phyloP scores from a whole-genome alignment of 2,329 filamentous ascomycete species.

The Diaporthe humulicola region DNA sequence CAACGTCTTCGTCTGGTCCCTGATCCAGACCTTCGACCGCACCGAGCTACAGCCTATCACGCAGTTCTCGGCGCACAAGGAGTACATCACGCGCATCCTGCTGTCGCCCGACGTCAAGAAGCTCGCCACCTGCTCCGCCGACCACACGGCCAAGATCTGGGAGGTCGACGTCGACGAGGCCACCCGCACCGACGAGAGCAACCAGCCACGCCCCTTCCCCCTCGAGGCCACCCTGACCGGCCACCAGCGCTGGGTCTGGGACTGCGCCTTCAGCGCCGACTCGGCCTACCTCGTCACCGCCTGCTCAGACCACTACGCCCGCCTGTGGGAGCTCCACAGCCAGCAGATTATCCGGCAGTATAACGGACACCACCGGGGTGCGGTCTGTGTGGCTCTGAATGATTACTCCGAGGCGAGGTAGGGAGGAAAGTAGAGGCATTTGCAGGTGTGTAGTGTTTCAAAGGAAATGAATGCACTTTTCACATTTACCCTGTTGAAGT shows the following conservation, averaged over 20 bases:
- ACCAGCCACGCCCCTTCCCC: conserved; percentile 72
- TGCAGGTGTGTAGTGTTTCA: conserved; percentile 16
- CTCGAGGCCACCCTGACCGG: conserved; percentile 89
- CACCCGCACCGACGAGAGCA: conserved; percentile 50
- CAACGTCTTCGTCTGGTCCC: conserved; percentile 97
- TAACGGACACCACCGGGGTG: conserved; percentile 92
- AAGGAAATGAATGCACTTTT: background rate
- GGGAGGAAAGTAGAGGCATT: conserved; percentile 15
- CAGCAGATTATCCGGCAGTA: conserved; percentile 95
- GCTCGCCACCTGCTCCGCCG: conserved; percentile 91
- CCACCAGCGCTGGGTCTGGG: conserved; percentile 98
- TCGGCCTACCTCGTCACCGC: conserved; percentile 94
- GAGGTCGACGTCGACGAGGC: conserved; percentile 80
- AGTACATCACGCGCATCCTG: conserved; percentile 92
- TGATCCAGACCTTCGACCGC: conserved; percentile 84
- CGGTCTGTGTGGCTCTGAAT: conserved; percentile 93
- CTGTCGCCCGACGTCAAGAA: conserved; percentile 95
- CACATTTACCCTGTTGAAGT: background rate
- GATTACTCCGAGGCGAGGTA: conserved; percentile 77
- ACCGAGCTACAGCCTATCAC: conserved; percentile 89
- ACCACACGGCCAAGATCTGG: conserved; percentile 97
- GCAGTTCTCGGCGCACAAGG: conserved; percentile 90
- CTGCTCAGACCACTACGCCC: conserved; percentile 92
- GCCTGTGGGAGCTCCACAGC: conserved; percentile 88
- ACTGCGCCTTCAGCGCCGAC: conserved; percentile 94